Base-by-base conservation (phyloP, 371 early-diverging fungal species). In the Cokeromyces recurvatus region DNA sequence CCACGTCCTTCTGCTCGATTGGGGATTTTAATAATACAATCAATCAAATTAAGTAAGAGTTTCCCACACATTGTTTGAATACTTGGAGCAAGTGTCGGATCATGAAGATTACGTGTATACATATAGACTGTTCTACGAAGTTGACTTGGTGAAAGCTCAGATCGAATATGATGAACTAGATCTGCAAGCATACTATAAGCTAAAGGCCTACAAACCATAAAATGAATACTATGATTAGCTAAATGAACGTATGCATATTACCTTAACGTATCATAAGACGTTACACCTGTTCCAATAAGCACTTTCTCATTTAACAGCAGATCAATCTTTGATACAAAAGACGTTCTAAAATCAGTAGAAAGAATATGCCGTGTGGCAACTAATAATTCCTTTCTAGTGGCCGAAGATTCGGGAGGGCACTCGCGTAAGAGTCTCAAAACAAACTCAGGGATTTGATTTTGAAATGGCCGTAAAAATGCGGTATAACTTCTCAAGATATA, bases 31-130 rank as follows among this genome's bases (percentile, higher is more conserved):
- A 82, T 79, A 44, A 92, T 87, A 55, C 88, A 85, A 38, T 97
- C 97, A 21, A 93, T 85, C 35, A 96, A 59, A 59, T 92, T 92
- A 29, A 94, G 68, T 16, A 99, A 64, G 15, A 98, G 66, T 54
- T 95, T 97, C 41, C 88, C 89, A 53, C 97, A 95, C 90, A 97
- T 93, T 0, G 92, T 94, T 56, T 96, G 96, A 42, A 97, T 92
- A 43, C 87, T 89, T 0, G 90, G 82, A 22, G 91, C 84, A 32
- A 97, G 71, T 10, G 82, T 79, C n/a, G 83, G 78, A 55, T 98
- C 98, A 51, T 95, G 95, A 34, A 97, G 65, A 57, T 92, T 91
- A 22, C 84, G 76, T 2, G 94, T 85, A 65, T 95, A 97, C 16
- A 94, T 87, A 47, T 87, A 81, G 7, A 97, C 86, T 10, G 90